Evolutionary conservation across 768 basidiomycete genomes (phyloP), one percentile per base, ranked within the genome.

Genomic region (Dioszegia aurantiaca): DNA sequence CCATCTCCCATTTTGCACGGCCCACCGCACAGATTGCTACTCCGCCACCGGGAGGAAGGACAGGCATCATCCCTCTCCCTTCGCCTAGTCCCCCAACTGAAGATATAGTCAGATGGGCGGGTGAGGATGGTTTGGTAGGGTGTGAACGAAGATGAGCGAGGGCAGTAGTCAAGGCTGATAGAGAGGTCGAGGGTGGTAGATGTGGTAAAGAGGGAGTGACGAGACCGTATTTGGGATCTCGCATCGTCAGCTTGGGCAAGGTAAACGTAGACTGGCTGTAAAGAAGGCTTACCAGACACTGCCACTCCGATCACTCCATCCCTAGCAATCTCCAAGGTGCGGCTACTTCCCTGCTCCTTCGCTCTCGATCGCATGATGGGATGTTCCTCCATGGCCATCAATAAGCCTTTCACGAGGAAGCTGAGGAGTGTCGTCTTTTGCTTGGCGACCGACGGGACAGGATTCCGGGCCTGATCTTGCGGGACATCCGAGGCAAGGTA

Each of bases 1-100:
- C 72, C n/a, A 65, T 33, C 26, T 68, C 62, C 72, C 72, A 73
- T n/a, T 42, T 58, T 4, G 69, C 69, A 36, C 62, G 30, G 9
- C 72, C 72, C 0, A 73, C 62, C 3, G 69, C 69, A 53, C 69
- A 70, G 48, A 73, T 73, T 1, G 72, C 72, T 17, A 73, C 19
- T 0, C 65, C 62, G 1, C 70, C 70, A 16, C 65, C 65, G 6
- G 72, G 72, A 21, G 72, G 72, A 14, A 73, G 40, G 41, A 73
- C 64, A 0, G 72, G 72, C 63, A 67, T 67, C 16, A 62, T 60
- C 6, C 61, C 67, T 17, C 33, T 59, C 19, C 59, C 45, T 62
- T 73, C 69, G 31, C 72, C 72, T 33, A 73, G 41, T 2, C 56
- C 61, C 4, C 72, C 72, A 0, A 73, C 60, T 12, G 69, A 70